phyloP scores from a whole-genome alignment of 257 asterid species.

The Ligustrum vulgare region DNA sequence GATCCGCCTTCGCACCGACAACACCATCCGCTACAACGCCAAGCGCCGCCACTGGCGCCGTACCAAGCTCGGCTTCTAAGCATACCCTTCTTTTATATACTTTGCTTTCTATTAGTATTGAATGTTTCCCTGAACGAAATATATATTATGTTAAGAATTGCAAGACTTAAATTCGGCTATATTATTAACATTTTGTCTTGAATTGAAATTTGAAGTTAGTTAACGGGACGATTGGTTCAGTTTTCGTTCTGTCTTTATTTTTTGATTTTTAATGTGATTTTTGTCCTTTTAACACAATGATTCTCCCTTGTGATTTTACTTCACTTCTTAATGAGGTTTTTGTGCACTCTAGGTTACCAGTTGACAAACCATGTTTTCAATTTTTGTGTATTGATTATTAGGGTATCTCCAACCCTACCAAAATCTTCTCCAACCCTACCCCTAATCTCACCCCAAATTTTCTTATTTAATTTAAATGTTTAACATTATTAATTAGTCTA shows the following conservation, averaged over 20 bases:
- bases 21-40: background rate
- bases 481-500: too few species aligned
- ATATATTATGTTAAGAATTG: too few species aligned
- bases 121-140: background rate
- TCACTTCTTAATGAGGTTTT: background rate
- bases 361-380: background rate
- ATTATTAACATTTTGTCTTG: background rate
- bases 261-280: too few species aligned
- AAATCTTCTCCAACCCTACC: too few species aligned
- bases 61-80: background rate
- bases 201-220: background rate
- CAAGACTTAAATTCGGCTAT: background rate
- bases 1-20: background rate
- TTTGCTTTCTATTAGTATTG: background rate
- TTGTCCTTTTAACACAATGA: too few species aligned
- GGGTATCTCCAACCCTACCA: too few species aligned
- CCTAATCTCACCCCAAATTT: too few species aligned
- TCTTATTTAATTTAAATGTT: too few species aligned
- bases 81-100: background rate
- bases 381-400: background rate
- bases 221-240: background rate
- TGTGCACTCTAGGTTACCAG: background rate
- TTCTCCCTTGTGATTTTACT: too few species aligned
- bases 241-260: too few species aligned
- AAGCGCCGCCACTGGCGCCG: background rate